These are phyloP conservation scores for Diplodia scrobiculata DNA, from an alignment of 2,329 filamentous ascomycete species.

Conservation along the genomic window DNA sequence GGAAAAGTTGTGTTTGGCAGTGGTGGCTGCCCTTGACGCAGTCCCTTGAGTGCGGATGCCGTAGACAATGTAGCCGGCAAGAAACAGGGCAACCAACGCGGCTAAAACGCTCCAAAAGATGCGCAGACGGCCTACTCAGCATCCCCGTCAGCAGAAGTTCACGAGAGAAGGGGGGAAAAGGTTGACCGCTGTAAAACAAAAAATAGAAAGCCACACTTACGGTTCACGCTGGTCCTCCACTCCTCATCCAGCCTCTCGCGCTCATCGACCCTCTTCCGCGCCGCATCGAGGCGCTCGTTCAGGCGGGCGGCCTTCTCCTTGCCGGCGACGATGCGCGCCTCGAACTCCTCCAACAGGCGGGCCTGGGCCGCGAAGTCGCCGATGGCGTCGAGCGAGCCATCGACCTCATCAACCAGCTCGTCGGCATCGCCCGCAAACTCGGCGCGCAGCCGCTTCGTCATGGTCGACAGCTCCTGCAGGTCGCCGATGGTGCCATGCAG, in stretches of 20 bases:
- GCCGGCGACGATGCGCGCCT: slow-evolving; percentile 62
- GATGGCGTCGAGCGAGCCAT: slow-evolving; percentile 61
- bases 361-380: slow-evolving; percentile 67
- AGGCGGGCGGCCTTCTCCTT: slow-evolving; percentile 62
- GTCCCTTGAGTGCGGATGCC: slow-evolving; percentile 36
- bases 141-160: not conserved
- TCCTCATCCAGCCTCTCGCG: slow-evolving; percentile 69
- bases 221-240: slow-evolving; percentile 29
- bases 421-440: slow-evolving; percentile 63
- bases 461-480: slow-evolving; percentile 66
- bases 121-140: slow-evolving; percentile 56
- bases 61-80: slow-evolving; percentile 50
- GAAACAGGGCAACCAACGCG: slow-evolving; percentile 50
- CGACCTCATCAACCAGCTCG: slow-evolving; percentile 62
- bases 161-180: not conserved
- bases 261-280: slow-evolving; percentile 64
- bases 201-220: slow-evolving; percentile 10
- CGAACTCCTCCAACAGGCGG: slow-evolving; percentile 62
- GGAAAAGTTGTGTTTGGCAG: slow-evolving; percentile 30
- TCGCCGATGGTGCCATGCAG: slow-evolving; percentile 66
- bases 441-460: slow-evolving; percentile 60
- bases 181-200: too few relatives aligned
- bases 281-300: slow-evolving; percentile 64
- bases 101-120: slow-evolving; percentile 63
- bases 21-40: slow-evolving; percentile 31